Base-by-base conservation (phyloP, 768 basidiomycete genomes). In the Ramaria sp. region DNA sequence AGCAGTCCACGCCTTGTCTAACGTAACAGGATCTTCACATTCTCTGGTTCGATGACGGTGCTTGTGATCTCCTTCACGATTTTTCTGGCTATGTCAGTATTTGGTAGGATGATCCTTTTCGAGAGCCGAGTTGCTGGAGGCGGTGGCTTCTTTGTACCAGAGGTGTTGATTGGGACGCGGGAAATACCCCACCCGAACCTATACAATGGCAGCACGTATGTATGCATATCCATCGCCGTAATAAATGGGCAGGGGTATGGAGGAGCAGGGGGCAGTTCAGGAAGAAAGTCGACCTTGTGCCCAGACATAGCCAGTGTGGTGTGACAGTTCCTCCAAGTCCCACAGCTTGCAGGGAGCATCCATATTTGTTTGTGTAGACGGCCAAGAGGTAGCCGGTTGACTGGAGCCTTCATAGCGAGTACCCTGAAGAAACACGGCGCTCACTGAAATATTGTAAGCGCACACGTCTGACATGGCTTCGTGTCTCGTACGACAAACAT, bases 151-250 rank as follows among this genome's bases (percentile, higher is more conserved):
- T 48, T n/a, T 28, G 27, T 16, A 27, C 20, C 30, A 20, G 57
- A 55, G 30, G 34, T 37, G 13, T 37, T 28, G 18, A 42, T 10
- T 15, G 51, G 16, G 16, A 24, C 34, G 25, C 36, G 30, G n/a
- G 44, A 49, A 37, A 58, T 50, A 10, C 39, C 47, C 57, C 72
- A 55, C 60, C 58, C 2, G 64, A 50, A n/a, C 64, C 58, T 60
- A 57, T 70, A 64, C 7, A 78, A 64, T 2, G 75, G 74, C 34
- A 55, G 52, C 9, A 77, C 55, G 38, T 63, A 73, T 18, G 54
- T 50, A 24, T 65, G 61, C 12, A 72, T 56, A 13, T 75, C 70
- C 1, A 56, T 45, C 16, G 64, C 60, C 15, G 36, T 43, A 52
- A 77, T 62, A 58, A 70, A 69, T 32, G 65, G 65, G 5, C 70